Base-by-base conservation (phyloP, 2,329 filamentous ascomycete genomes). In the Colletotrichum theobromicola region DNA sequence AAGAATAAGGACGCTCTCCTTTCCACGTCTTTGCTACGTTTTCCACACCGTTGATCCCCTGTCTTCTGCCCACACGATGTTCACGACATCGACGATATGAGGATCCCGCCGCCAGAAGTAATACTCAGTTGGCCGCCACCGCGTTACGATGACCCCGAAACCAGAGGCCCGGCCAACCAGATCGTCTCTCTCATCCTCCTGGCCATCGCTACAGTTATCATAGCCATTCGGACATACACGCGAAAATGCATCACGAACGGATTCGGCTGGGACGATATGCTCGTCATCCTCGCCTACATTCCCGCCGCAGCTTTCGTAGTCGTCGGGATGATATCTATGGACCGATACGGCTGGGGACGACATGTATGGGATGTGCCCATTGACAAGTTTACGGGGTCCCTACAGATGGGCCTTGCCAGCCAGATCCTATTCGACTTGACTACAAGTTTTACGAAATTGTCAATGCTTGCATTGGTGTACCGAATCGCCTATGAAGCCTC, bases 381-480 rank as follows among this genome's bases (percentile, higher is more conserved):
- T 0, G 69, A 76, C 13, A 67, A 77, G 66, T 70, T 78, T 34
- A 76, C 70, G 12, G 68, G 76, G 35, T 78, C 78, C n/a, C 71
- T 83, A 15, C 74, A 82, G 46, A 46, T 82, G 32, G 67, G 82
- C n/a, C 75, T 86, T 32, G 79, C 81, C 46, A 80, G 80, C 24
- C 76, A 82, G 55, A 77, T 86, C 12, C 75, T 85, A 9, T 87
- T 86, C 75, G 82, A 83, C 62, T 60, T 83, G 15, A 79, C 84
- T 2, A 84, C 85, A 2, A 82, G 77, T 50, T 76, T 86, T 42
- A 85, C 82, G 4, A 87, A 86, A 72, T 74, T 86, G 12, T 86
- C 85, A 2, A 85, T 86, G 79, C 81, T 86, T 10, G 80, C 81
- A 13, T 80, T 85, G 53, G 79, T 85, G 32, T 82, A 85, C 61